These are phyloP conservation scores for Lipomyces starkeyi DNA, from an alignment of 805 yeast species.

Conservation along the genomic window DNA sequence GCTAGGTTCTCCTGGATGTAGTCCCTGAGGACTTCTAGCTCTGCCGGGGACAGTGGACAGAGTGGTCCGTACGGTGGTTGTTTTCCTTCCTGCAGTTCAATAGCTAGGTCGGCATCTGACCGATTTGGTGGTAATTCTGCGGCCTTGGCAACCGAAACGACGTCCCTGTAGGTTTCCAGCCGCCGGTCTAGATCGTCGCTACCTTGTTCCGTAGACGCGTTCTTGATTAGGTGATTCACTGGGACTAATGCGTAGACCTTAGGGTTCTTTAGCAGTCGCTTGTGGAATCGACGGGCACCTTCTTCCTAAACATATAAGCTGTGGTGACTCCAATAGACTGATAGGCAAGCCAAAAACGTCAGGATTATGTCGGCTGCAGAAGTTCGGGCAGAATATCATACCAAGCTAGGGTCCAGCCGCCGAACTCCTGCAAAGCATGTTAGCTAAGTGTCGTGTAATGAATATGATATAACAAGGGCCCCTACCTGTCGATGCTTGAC, in stretches of 20 bases:
- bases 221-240: background rate
- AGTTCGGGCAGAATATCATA: too few species aligned
- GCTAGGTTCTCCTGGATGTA: too few species aligned
- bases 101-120: background rate
- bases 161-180: background rate
- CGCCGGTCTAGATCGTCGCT: background rate
- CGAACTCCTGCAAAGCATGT: too few species aligned
- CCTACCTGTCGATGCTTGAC: too few species aligned
- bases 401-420: too few species aligned
- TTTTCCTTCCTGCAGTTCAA: background rate
- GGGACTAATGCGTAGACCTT: background rate
- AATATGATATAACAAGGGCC: too few species aligned
- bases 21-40: too few species aligned
- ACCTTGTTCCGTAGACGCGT: background rate
- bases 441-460: too few species aligned
- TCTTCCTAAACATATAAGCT: too few species aligned
- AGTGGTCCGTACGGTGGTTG: too few species aligned
- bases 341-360: conserved; percentile 44
- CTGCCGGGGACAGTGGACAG: too few species aligned
- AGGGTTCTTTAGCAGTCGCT: background rate
- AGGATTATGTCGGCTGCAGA: too few species aligned
- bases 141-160: background rate
- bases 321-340: conserved; percentile 62
- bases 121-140: background rate
- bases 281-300: background rate